Percentiles rank a stretch among this genome's conserved stretches.
phyloP scores from a whole-genome alignment of 225 moss, liverwort and hornwort genomes.

The Physcomitrellopsis africana region DNA sequence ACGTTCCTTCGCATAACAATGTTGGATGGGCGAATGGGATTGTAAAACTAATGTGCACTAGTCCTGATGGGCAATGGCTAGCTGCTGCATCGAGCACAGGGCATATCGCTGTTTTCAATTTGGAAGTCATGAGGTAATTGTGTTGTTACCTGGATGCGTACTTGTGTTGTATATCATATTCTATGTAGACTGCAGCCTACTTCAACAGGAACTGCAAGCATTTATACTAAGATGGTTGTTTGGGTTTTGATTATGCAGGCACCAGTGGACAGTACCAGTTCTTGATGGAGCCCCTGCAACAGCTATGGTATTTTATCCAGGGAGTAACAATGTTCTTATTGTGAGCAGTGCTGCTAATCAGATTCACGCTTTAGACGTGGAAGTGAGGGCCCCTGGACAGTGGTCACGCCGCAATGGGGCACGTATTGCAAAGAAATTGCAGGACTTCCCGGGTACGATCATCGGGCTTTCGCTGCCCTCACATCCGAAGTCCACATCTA shows the following conservation, averaged over 20 bases:
- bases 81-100: conserved; percentile 85
- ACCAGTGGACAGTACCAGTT: conserved; percentile 94
- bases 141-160: not conserved
- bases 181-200: no score
- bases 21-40: conserved; percentile 48
- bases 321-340: conserved; percentile 78
- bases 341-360: conserved; percentile 90
- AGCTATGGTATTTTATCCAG: conserved; percentile 85
- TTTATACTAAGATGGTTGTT: conserved; percentile 8
- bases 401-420: conserved; percentile 81
- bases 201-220: no score
- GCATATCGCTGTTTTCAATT: conserved; percentile 76
- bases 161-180: not conserved
- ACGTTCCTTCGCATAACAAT: conserved; percentile 34
- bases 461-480: conserved; percentile 85
- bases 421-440: conserved; percentile 61
- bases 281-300: conserved; percentile 88
- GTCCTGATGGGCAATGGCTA: conserved; percentile 94
- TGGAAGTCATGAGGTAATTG: conserved; percentile 79
- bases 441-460: conserved; percentile 91
- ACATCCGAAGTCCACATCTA: conserved; percentile 63
- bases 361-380: conserved; percentile 87
- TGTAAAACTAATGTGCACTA: conserved; percentile 76
- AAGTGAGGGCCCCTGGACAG: conserved; percentile 81
- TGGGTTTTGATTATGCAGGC: conserved; percentile 55